Percentiles rank a stretch among this genome's conserved stretches.
These are phyloP conservation scores for Chaetomium sp. DNA, from an alignment of 2,329 filamentous ascomycete genomes.

Conservation along the genomic window DNA sequence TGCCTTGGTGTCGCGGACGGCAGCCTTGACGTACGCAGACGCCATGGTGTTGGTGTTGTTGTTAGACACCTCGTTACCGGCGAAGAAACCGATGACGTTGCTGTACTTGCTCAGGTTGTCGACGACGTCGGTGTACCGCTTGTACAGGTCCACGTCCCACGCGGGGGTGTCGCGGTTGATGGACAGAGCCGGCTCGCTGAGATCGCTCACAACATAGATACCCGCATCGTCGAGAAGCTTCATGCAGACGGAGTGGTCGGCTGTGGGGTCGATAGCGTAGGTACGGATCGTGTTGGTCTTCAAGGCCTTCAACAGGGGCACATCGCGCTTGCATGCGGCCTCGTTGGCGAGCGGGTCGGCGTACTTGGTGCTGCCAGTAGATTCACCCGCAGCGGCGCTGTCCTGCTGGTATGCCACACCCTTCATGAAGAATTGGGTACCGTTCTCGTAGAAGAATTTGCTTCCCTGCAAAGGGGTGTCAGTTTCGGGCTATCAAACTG, in stretches of 20 bases:
- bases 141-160: conserved; percentile 74
- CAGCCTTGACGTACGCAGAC: conserved; percentile 94
- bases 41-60: conserved; percentile 79
- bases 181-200: conserved; percentile 72
- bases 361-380: conserved; percentile 51
- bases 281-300: conserved; percentile 91
- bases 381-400: conserved; percentile 48
- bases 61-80: conserved; percentile 96
- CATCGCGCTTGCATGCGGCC: conserved; percentile 70
- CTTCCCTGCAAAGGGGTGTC: conserved; percentile 22
- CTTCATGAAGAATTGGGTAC: conserved; percentile 68
- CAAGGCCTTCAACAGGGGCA: conserved; percentile 71
- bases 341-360: conserved; percentile 75
- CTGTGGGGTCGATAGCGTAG: conserved; percentile 79
- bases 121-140: conserved; percentile 76
- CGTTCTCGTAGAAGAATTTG: conserved; percentile 75
- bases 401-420: conserved; percentile 95
- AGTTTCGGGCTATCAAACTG: background rate
- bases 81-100: conserved; percentile 96
- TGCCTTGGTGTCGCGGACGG: conserved; percentile 89
- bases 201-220: conserved; percentile 92
- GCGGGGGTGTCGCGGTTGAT: conserved; percentile 75
- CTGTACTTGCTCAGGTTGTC: conserved; percentile 75
- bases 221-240: conserved; percentile 69
- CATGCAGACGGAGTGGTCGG: conserved; percentile 82